Evolutionary conservation across 306 rosid species (phyloP).

Genomic region (Ceratonia siliqua): DNA sequence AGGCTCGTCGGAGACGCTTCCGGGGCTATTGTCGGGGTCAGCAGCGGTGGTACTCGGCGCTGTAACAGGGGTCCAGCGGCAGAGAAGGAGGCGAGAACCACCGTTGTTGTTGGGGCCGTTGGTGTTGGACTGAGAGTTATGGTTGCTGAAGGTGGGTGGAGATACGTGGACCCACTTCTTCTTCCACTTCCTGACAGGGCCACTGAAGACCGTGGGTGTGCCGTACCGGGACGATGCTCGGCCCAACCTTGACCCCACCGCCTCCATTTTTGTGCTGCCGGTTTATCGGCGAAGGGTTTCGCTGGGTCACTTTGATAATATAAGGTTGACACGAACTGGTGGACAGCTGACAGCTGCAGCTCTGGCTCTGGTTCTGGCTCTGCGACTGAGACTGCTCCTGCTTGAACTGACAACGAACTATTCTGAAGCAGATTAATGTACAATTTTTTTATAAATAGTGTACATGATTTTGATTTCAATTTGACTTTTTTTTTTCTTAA

Average conservation of each 20-base stretch:
- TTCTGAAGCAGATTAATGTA: no score
- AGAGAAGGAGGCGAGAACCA: slow-evolving; percentile 69
- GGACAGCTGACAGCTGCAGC: no score
- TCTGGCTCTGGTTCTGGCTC: not conserved
- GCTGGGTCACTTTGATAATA: not conserved
- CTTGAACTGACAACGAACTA: slow-evolving; percentile 1
- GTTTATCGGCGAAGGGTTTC: slow-evolving; percentile 2
- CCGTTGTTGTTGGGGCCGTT: slow-evolving; percentile 33
- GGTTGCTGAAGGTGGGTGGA: slow-evolving; percentile 44
- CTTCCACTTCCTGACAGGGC: slow-evolving; percentile 96
- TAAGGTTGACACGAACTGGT: no score
- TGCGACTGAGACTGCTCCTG: not conserved
- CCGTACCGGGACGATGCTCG: slow-evolving; percentile 95
- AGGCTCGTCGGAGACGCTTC: slow-evolving; percentile 56
- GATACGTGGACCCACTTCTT: slow-evolving; percentile 93
- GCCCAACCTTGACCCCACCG: slow-evolving; percentile 81
- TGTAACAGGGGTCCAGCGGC: slow-evolving; percentile 92
- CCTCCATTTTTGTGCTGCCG: slow-evolving; percentile 60
- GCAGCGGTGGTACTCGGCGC: slow-evolving; percentile 28
- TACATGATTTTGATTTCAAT: no score
- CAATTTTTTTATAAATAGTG: no score
- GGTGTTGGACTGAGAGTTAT: slow-evolving; percentile 44
- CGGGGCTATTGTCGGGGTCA: slow-evolving; percentile 19
- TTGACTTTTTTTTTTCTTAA: no score
- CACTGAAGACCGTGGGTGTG: slow-evolving; percentile 80